Evolutionary conservation across 176 grass and related monocot species (phyloP).

Genomic region (Carex parvula): DNA sequence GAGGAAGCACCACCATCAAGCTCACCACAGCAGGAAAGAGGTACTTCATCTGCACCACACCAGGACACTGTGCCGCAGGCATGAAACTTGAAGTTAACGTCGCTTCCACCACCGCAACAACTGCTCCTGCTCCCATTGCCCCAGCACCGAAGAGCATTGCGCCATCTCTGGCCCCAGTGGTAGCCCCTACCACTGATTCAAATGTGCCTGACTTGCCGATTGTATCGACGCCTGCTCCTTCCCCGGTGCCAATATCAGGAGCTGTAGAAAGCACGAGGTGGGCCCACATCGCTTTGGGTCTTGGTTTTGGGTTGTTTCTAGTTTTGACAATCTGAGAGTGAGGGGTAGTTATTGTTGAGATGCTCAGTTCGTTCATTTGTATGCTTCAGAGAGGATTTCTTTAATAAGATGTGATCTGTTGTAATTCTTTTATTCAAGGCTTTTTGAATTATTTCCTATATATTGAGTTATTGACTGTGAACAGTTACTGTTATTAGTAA

Average conservation of each 20-base stretch:
- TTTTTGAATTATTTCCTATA: neutral
- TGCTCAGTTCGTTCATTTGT: slow-evolving; percentile 11
- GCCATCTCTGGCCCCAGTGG: slow-evolving; percentile 11
- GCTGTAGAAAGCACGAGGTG: slow-evolving; percentile 15
- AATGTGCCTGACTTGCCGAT: slow-evolving; percentile 22
- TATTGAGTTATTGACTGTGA: slow-evolving; percentile 1
- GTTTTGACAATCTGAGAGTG: slow-evolving; percentile 35
- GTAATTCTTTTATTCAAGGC: slow-evolving; percentile 1
- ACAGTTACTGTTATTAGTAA: neutral
- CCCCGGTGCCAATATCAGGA: slow-evolving; percentile 31
- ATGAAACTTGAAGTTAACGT: slow-evolving; percentile 73
- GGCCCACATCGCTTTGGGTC: slow-evolving; percentile 21
- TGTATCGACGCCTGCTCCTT: slow-evolving; percentile 21
- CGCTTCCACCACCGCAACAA: neutral
- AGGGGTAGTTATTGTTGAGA: neutral
- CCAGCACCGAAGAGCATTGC: slow-evolving; percentile 1
- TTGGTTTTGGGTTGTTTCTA: slow-evolving; percentile 35
- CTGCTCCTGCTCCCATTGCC: neutral
- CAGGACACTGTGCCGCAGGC: slow-evolving; percentile 55
- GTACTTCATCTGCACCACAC: slow-evolving; percentile 81
- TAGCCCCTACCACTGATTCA: neutral
- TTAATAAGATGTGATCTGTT: slow-evolving; percentile 17
- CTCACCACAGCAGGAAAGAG: slow-evolving; percentile 40
- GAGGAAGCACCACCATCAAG: slow-evolving; percentile 32
- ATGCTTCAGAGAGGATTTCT: neutral